Evolutionary conservation across 345 rosid species (phyloP).

Genomic region (Brassica carinata): DNA sequence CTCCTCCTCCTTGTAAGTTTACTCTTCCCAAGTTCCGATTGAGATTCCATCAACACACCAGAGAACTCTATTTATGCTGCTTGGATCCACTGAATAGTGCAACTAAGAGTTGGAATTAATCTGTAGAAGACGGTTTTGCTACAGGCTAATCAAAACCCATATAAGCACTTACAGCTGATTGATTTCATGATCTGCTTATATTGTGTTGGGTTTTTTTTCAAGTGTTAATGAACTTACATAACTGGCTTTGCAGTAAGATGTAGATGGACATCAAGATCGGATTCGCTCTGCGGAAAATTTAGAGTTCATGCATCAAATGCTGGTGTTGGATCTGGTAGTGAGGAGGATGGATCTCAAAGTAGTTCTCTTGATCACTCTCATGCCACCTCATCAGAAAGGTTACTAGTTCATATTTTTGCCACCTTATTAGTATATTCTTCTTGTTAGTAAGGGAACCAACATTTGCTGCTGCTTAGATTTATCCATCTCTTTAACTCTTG

Average conservation of each 20-base stretch:
- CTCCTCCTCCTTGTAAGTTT: conserved; percentile 56
- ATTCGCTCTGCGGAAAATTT: conserved; percentile 35
- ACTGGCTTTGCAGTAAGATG: conserved; percentile 62
- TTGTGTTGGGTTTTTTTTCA: not conserved
- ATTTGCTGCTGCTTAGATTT: conserved; percentile 5
- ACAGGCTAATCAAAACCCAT: not conserved
- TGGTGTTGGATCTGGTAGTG: conserved; percentile 73
- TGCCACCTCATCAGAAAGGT: conserved; percentile 58
- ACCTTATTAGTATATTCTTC: conserved; percentile 1
- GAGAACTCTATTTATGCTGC: not conserved
- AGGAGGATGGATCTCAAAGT: conserved; percentile 55
- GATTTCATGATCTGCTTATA: conserved; percentile 3
- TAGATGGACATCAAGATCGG: conserved; percentile 51
- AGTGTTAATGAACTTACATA: not conserved
- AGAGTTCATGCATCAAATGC: conserved; percentile 68
- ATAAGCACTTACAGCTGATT: conserved; percentile 10
- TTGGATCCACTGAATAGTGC: not conserved
- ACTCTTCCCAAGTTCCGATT: conserved; percentile 16
- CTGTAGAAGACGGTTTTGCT: not conserved
- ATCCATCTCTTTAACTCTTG: not conserved
- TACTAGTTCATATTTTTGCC: conserved; percentile 36
- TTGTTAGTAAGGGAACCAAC: not conserved
- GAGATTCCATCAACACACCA: not conserved
- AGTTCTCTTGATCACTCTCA: conserved; percentile 45
- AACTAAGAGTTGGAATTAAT: not conserved